Evolutionary conservation across 2,329 filamentous ascomycete genomes (phyloP).

Genomic region (Rhynchosporium graminicola): DNA sequence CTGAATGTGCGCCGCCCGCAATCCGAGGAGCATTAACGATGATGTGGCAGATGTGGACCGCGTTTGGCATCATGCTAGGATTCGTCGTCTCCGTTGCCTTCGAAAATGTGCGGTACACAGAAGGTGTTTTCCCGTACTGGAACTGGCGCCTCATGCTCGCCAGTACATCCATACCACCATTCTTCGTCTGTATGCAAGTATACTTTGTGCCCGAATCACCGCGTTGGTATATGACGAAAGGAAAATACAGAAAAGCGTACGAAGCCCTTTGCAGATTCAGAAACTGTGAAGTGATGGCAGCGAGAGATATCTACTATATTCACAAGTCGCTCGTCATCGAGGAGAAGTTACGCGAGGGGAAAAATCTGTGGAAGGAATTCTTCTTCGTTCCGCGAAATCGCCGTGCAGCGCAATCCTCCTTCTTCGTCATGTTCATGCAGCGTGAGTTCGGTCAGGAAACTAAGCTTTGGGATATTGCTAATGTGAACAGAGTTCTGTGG

Average conservation of each 20-base stretch:
- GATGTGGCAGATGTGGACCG: conserved; percentile 76
- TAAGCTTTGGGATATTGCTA: not conserved
- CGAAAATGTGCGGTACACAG: conserved; percentile 42
- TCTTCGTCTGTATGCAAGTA: conserved; percentile 60
- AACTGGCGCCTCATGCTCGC: conserved; percentile 65
- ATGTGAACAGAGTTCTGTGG: conserved; percentile 43
- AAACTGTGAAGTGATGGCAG: conserved; percentile 57
- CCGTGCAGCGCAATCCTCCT: conserved; percentile 72
- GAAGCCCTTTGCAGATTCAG: conserved; percentile 49
- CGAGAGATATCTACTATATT: conserved; percentile 64
- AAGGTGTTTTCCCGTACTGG: conserved; percentile 48
- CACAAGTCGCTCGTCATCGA: conserved; percentile 65
- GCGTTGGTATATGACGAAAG: conserved; percentile 68
- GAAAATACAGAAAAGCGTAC: conserved; percentile 61
- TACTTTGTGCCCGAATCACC: conserved; percentile 67
- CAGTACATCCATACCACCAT: conserved; percentile 61
- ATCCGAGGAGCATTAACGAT: conserved; percentile 64
- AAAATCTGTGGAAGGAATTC: conserved; percentile 45
- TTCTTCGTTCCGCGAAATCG: conserved; percentile 68
- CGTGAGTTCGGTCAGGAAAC: conserved; percentile 40
- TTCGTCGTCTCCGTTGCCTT: conserved; percentile 59
- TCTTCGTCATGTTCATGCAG: conserved; percentile 73
- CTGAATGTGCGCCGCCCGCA: conserved; percentile 53
- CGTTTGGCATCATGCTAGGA: conserved; percentile 62
- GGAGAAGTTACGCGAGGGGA: conserved; percentile 26